Evolutionary conservation across 352 stramenopile genomes (phyloP).

Genomic region (Pythium insidiosum): DNA sequence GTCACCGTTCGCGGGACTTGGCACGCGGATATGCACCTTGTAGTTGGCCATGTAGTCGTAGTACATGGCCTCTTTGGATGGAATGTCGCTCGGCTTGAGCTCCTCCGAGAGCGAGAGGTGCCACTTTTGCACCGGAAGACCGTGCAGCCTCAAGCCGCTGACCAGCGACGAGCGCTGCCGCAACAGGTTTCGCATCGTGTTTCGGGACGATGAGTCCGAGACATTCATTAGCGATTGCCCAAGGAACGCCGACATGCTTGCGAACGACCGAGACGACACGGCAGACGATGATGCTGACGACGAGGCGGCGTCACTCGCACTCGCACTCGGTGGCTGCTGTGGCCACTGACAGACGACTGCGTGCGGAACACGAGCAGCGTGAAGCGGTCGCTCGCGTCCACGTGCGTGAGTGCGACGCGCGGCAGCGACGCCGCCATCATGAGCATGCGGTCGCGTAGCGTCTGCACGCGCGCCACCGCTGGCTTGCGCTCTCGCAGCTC

Average conservation of each 20-base stretch:
- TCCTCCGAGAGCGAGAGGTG: slow-evolving; percentile 25
- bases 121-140: too few species aligned
- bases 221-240: too few species aligned
- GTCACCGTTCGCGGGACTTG: neutral
- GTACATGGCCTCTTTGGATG: slow-evolving; percentile 37
- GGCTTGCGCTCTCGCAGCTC: slow-evolving; percentile 20
- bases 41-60: slow-evolving; percentile 55
- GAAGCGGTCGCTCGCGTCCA: slow-evolving; percentile 35
- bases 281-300: too few species aligned
- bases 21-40: slow-evolving; percentile 28
- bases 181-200: slow-evolving; percentile 1
- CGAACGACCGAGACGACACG: too few species aligned
- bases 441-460: slow-evolving; percentile 25
- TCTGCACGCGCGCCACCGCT: slow-evolving; percentile 10
- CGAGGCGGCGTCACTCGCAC: too few species aligned
- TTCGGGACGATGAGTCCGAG: too few species aligned
- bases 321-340: too few species aligned
- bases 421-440: slow-evolving; percentile 13
- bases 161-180: slow-evolving; percentile 8
- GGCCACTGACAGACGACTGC: slow-evolving; percentile 11
- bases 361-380: slow-evolving; percentile 41
- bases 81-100: slow-evolving; percentile 24
- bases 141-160: too few species aligned
- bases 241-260: too few species aligned
- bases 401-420: slow-evolving; percentile 23